A percentile compares a stretch with the other conserved stretches of the same genome.
phyloP scores from a whole-genome alignment of 441 rosid genomes.

The Sinapis alba region DNA sequence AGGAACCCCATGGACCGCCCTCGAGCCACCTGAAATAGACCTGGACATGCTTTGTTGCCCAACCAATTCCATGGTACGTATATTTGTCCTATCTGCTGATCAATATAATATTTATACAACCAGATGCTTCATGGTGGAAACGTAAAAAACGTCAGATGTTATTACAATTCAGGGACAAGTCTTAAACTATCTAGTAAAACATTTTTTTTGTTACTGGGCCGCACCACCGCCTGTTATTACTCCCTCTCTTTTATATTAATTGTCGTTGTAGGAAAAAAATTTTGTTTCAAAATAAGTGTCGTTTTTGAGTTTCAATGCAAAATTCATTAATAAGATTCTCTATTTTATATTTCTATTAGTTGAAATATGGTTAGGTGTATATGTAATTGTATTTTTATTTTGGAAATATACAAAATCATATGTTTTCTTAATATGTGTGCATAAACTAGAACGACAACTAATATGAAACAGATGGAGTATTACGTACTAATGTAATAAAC shows the following conservation, averaged over 20 bases:
- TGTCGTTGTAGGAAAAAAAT: no score
- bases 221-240: neutral
- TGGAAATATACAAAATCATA: no score
- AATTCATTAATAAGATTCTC: no score
- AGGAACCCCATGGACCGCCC: constrained; percentile 74
- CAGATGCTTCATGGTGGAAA: neutral
- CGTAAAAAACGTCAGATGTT: neutral
- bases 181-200: neutral
- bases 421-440: no score
- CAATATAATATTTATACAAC: neutral
- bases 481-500: neutral
- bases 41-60: constrained; percentile 57
- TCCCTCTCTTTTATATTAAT: no score
- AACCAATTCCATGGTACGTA: constrained; percentile 52
- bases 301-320: no score
- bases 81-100: neutral
- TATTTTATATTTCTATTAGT: no score
- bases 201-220: neutral
- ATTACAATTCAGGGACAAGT: neutral
- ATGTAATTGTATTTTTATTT: no score
- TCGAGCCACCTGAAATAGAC: constrained; percentile 56
- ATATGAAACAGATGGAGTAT: no score
- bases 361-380: no score
- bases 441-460: no score
- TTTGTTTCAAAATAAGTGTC: no score